Evolutionary conservation across 2,329 filamentous ascomycete genomes (phyloP).

Genomic region (Talaromyces sp.): DNA sequence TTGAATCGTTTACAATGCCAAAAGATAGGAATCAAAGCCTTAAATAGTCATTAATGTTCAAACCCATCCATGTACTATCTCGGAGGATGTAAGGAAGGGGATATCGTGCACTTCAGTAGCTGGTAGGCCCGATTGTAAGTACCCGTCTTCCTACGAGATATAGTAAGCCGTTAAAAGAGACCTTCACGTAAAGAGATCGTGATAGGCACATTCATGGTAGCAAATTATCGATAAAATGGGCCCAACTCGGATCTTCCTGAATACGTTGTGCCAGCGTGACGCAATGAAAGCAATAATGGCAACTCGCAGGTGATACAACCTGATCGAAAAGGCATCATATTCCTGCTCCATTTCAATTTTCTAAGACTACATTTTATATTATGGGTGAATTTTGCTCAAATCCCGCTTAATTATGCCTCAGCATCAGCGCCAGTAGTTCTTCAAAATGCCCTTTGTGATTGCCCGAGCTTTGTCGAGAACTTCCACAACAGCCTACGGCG

Average conservation of each 20-base stretch:
- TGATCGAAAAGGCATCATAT: not conserved
- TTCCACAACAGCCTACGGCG: constrained; percentile 40
- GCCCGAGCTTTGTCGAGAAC: constrained; percentile 31
- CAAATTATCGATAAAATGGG: not conserved
- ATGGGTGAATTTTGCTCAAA: too few relatives aligned
- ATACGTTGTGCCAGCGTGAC: not conserved
- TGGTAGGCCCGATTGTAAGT: not conserved
- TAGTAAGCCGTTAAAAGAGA: not conserved
- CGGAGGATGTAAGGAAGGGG: not conserved
- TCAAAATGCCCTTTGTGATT: not conserved
- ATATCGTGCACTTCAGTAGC: not conserved
- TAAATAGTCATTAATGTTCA: not conserved
- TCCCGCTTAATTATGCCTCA: not conserved
- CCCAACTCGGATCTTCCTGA: not conserved
- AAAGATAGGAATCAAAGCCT: not conserved
- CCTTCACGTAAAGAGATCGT: too few relatives aligned
- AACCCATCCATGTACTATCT: not conserved
- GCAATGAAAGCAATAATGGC: not conserved
- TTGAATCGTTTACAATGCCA: not conserved
- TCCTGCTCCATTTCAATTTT: too few relatives aligned
- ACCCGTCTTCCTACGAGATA: not conserved
- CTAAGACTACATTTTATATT: too few relatives aligned
- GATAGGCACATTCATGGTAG: not conserved
- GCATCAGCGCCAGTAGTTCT: not conserved
- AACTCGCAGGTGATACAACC: not conserved